These are phyloP conservation scores for Alternaria angustiovoidea DNA, from an alignment of 2,329 filamentous ascomycete genomes.

Conservation along the genomic window DNA sequence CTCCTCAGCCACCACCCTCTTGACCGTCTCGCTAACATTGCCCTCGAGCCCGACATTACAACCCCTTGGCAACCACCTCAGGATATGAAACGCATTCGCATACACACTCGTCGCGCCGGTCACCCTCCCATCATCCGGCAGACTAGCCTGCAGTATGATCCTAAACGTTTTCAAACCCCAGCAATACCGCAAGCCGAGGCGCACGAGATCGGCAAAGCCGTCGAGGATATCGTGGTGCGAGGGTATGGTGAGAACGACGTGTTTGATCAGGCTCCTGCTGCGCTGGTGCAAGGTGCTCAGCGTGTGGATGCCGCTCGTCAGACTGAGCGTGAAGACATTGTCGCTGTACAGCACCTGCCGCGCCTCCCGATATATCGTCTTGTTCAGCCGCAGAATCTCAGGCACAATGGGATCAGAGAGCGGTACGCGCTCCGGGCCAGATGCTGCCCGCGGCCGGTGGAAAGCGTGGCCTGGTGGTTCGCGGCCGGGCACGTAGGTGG, in stretches of 20 bases:
- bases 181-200: slow-evolving; percentile 56
- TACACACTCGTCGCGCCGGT: slow-evolving; percentile 53
- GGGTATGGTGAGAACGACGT: slow-evolving; percentile 55
- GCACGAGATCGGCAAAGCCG: slow-evolving; percentile 56
- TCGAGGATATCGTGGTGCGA: slow-evolving; percentile 58
- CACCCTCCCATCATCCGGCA: slow-evolving; percentile 40
- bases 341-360: slow-evolving; percentile 43
- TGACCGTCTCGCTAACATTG: slow-evolving; percentile 50
- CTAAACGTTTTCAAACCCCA: slow-evolving; percentile 55
- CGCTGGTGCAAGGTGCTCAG: slow-evolving; percentile 54
- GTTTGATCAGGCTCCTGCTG: slow-evolving; percentile 54
- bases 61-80: slow-evolving; percentile 56
- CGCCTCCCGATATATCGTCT: slow-evolving; percentile 49
- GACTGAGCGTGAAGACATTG: slow-evolving; percentile 48
- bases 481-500: neutral
- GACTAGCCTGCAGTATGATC: slow-evolving; percentile 48
- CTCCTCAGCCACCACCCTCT: slow-evolving; percentile 54
- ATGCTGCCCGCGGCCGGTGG: neutral
- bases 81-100: slow-evolving; percentile 58
- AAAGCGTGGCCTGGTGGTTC: neutral
- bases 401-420: slow-evolving; percentile 48
- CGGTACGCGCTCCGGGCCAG: neutral
- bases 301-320: slow-evolving; percentile 49
- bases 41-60: slow-evolving; percentile 54
- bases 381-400: slow-evolving; percentile 51